Base-by-base conservation (phyloP, 1,284 basidiomycete species). In the Rugosomyces carneus region DNA sequence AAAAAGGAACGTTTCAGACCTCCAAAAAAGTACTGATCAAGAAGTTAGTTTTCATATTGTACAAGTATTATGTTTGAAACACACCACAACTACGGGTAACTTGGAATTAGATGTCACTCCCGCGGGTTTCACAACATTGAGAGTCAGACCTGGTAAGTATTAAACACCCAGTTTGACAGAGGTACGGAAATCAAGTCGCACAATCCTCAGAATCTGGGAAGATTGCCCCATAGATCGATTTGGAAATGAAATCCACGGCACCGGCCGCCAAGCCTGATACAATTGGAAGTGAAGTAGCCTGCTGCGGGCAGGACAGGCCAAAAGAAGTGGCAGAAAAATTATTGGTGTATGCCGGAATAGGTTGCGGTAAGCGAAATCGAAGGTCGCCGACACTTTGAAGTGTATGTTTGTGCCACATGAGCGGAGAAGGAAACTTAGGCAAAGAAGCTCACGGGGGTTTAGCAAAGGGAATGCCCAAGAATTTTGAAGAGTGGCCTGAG, bases 21-120 rank as follows among this genome's bases (percentile, higher is more conserved):
- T 54, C 76, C 78, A 45, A 66, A 76, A 31, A 80, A 73, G 74
- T 75, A 79, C 75, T n/a, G n/a, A n/a, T n/a, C n/a, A n/a, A n/a
- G n/a, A n/a, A n/a, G n/a, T n/a, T n/a, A 23, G 19, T 18, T 29
- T n/a, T n/a, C n/a, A n/a, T 23, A 19, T 24, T 20, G 4, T 26
- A 37, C 45, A 16, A 27, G 8, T 6, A 29, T 6, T 27, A 26
- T 8, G n/a, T n/a, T n/a, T n/a, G n/a, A 26, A 45, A 63, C 70
- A 50, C 54, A 80, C 78, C 26, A 72, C 68, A 11, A 80, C 64
- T 3, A 84, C 77, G 0, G 81, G 81, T 18, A 81, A 60, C 29
- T 72, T 71, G 0, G 69, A 67, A 0, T 51, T 53, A 1, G 67
- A 37, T 0, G 60, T 63, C 1, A 68, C 62, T 13, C 58, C 61